Base-by-base conservation (phyloP, 257 asterid species). In the Solanum sitiens region DNA sequence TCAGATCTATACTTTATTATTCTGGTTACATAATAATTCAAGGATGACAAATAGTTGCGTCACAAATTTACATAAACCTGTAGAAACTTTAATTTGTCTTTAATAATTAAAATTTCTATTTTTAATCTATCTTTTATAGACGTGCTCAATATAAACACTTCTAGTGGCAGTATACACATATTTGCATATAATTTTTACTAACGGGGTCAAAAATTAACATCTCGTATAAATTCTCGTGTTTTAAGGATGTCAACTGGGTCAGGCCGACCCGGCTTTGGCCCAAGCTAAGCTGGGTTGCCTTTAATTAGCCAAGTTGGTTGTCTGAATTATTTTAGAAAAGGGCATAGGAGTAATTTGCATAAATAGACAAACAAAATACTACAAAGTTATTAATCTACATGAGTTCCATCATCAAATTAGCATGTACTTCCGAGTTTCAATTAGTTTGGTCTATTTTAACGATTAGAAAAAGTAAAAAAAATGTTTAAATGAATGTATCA, bases 51-150 rank as follows among this genome's bases (percentile, higher is more conserved):
- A 39, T 39, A 2, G 5, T 47, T 47, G 2, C 3, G 56, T 4
- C 18, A 6, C 6, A 47, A 47, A 47, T 2, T 47, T 6, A 12
- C 56, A 47, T 47, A 47, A 47, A 47, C 4, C 1, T 13, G 0
- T 6, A 5, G 13, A 4, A 2, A 0, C 6, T 47, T 13, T 13
- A 47, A 47, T 4, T 2, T 13, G 18, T 15, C 0, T 13, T 0
- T 11, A 1, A 40, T 40, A 40, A 40, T 8, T 7, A 40, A 40
- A 40, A 40, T 8, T 40, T 40, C 3, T 40, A 40, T 47, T 14
- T 13, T 47, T 0, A 39, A 39, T 39, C 0, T 1, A 37, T 7
- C 7, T 37, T 37, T 37, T 37, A 37, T 35, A 15, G 21, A 50
- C 5, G 2, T 50, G 61, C 21, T 15, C 3, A 1, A 50, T 50